Evolutionary conservation across 75 land plant genomes (phyloP), one percentile per base, ranked within the genome.

Genomic region (Cupressus sempervirens): DNA sequence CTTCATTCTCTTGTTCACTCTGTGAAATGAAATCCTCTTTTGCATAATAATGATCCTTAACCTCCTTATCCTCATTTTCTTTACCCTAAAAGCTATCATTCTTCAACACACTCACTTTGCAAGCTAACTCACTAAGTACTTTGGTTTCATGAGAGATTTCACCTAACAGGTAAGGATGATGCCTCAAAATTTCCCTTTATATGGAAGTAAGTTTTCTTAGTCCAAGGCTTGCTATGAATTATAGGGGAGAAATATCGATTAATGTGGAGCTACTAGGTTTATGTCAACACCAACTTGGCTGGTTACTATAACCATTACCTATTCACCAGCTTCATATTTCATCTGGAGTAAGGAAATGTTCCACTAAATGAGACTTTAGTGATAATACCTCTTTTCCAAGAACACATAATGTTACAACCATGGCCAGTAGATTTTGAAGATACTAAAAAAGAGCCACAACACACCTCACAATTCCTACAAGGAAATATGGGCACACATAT

Each of bases 371-470:
- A 54, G 96, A 94, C 87, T 92, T 94, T 92, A 94, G 91, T 30
- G 99, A 97, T 58, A 96, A 88, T 62, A 97, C 92, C 85, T 97
- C 99, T 88, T 87, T 93, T 23, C 87, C 91, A 43, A 95, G 95
- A 34, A 98, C 98, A 93, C 99, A 97, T 40, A 97, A 86, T 65
- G 99, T 90, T 65, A 98, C 93, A 87, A 97, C 89, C 94, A 95
- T 93, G 12, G 99, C 98, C 83, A 97, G 83, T 73, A 98, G 99
- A 86, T 95, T 97, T 88, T 95, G 99, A 65, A 95, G 92, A 84
- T 92, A 94, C 23, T 98, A 93, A 34, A 96, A 98, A 88, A 97
- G 92, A 65, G 94, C 98, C 52, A 92, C 95, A 81, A 98, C 98
- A 43, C 98, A 96, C 84, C 92, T 94, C 2, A 97, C 94, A 84